Conservation (phyloP, 2,329 filamentous ascomycete species). For the Tolypocladium guangdongense region DNA sequence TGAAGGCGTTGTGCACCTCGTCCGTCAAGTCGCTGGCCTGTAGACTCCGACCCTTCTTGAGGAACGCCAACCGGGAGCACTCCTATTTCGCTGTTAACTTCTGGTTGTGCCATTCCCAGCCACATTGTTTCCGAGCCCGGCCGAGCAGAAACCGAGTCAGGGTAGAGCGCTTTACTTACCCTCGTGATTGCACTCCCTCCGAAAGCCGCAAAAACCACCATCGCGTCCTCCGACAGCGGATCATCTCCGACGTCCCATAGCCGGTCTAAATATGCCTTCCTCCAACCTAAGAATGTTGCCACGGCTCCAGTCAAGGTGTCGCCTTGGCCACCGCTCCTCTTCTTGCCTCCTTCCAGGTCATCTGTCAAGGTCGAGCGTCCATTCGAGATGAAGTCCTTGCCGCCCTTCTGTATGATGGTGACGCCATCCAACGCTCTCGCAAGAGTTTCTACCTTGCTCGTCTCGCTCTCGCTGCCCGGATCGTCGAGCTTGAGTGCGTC, state of each 20-base stretch:
- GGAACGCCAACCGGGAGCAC: slow-evolving; percentile 78
- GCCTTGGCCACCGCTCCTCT: slow-evolving; percentile 88
- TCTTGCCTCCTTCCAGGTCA: slow-evolving; percentile 70
- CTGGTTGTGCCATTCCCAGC: neutral
- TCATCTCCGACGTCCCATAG: slow-evolving; percentile 55
- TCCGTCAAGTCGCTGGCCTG: slow-evolving; percentile 92
- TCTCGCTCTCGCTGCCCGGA: slow-evolving; percentile 20
- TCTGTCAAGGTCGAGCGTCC: slow-evolving; percentile 64
- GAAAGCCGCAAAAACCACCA: slow-evolving; percentile 72
- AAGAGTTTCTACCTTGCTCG: slow-evolving; percentile 49
- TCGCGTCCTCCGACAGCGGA: slow-evolving; percentile 39
- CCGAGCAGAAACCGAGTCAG: neutral
- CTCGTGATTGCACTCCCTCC: slow-evolving; percentile 81
- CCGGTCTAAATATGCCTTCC: slow-evolving; percentile 72
- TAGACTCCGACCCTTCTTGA: slow-evolving; percentile 73
- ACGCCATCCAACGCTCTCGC: slow-evolving; percentile 73
- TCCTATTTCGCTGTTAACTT: slow-evolving; percentile 33
- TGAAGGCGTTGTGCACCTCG: slow-evolving; percentile 74
- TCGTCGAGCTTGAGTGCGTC: slow-evolving; percentile 61
- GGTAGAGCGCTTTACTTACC: slow-evolving; percentile 31
- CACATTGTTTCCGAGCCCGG: neutral
- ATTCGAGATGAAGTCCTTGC: slow-evolving; percentile 72
- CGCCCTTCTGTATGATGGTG: slow-evolving; percentile 84
- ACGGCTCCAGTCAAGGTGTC: slow-evolving; percentile 88
- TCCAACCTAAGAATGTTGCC: slow-evolving; percentile 81